A percentile compares a stretch with the other conserved stretches of the same genome.
phyloP scores from a whole-genome alignment of 805 yeast species.

The Henningerozyma blattae region DNA sequence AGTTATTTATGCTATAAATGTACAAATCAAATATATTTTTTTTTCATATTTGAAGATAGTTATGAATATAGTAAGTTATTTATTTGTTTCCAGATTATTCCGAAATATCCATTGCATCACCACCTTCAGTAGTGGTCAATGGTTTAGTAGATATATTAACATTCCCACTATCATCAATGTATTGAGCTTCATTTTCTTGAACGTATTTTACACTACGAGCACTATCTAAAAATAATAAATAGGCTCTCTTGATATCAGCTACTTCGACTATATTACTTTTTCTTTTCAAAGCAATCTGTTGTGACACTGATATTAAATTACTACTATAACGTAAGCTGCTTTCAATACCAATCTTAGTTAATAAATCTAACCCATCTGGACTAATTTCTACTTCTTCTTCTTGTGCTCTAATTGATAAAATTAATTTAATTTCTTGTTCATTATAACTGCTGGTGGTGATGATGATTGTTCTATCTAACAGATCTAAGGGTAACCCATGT shows the following conservation, averaged over 20 bases:
- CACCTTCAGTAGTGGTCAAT: conserved; percentile 7
- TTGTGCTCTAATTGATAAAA: conserved; percentile 78
- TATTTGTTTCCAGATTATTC: too few relatives aligned
- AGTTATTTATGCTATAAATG: too few relatives aligned
- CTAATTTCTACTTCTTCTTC: conserved; percentile 86
- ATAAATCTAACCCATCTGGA: conserved; percentile 71
- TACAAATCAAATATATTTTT: background rate
- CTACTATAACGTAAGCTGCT: conserved; percentile 88
- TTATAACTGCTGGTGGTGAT: conserved; percentile 74
- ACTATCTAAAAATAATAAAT: conserved; percentile 76
- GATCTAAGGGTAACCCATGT: conserved; percentile 94
- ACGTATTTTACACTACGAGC: conserved; percentile 80
- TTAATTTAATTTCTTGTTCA: conserved; percentile 75
- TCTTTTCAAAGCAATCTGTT: conserved; percentile 75
- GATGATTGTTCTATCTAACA: conserved; percentile 86
- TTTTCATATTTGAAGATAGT: background rate
- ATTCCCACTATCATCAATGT: conserved; percentile 68
- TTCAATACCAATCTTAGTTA: conserved; percentile 82
- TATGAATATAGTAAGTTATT: background rate
- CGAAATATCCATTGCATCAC: conserved; percentile 24
- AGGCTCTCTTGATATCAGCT: conserved; percentile 77
- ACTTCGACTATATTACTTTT: conserved; percentile 53
- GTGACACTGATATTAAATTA: conserved; percentile 81
- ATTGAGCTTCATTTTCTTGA: conserved; percentile 54
- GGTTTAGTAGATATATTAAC: conserved; percentile 38